A percentile compares a stretch with the other conserved stretches of the same genome.
Conservation (phyloP, 2,329 filamentous ascomycete species). For the Curvularia hawaiiensis region DNA sequence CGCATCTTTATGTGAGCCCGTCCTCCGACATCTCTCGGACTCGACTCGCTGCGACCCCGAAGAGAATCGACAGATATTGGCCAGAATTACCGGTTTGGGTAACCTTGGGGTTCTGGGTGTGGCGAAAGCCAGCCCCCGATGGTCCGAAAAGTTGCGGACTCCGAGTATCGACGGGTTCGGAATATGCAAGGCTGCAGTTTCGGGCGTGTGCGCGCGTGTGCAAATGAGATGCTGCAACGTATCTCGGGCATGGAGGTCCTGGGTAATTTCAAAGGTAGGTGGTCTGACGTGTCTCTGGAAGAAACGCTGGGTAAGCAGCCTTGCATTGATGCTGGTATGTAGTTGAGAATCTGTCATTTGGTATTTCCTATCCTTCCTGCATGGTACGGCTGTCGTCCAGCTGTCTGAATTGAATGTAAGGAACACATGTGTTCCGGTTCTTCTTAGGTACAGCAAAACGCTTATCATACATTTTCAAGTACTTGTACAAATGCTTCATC, state of each 20-base stretch:
- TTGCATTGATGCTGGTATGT: neutral
- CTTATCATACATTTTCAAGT: neutral
- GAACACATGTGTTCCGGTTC: neutral
- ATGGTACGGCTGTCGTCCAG: neutral
- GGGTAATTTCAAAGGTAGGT: neutral
- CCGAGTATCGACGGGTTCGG: neutral
- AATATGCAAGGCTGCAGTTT: neutral
- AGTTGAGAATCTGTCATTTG: neutral
- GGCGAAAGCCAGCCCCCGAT: neutral
- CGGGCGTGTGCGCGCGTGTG: neutral
- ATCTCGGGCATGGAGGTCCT: neutral
- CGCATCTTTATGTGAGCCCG: conserved; percentile 1
- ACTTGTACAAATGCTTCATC: neutral
- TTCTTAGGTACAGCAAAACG: neutral
- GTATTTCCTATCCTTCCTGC: neutral
- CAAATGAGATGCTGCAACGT: neutral
- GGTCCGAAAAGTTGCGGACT: conserved; percentile 7
- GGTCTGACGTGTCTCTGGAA: neutral
- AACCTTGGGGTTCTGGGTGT: neutral
- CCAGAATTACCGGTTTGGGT: conserved; percentile 5
- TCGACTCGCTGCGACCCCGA: conserved; percentile 7
- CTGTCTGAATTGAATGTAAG: neutral
- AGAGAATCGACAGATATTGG: conserved; percentile 4
- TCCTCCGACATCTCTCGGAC: conserved; percentile 11
- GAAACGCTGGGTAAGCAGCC: neutral